A percentile compares a stretch with the other conserved stretches of the same genome.
phyloP scores from a whole-genome alignment of 1,284 basidiomycete species.

The Polyporus tsugae region DNA sequence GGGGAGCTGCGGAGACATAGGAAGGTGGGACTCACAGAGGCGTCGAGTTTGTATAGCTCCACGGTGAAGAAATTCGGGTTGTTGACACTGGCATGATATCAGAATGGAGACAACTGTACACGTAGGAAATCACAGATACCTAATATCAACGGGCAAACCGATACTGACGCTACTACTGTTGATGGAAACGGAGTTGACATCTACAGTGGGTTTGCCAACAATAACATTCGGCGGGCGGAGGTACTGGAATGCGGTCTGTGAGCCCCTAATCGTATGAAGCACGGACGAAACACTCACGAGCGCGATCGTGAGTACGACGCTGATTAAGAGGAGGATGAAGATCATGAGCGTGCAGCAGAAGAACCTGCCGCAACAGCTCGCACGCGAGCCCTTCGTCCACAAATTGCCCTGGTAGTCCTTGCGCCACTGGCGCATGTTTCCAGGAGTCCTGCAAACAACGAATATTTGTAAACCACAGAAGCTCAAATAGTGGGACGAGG shows the following conservation, averaged over 20 bases:
- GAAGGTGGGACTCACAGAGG: constrained; percentile 54
- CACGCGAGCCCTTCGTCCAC: constrained; percentile 69
- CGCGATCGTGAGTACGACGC: constrained; percentile 75
- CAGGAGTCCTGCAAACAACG: constrained; percentile 33
- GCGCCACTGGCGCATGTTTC: constrained; percentile 53
- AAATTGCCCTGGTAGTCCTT: constrained; percentile 63
- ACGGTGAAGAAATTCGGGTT: constrained; percentile 91
- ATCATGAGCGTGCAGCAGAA: constrained; percentile 77
- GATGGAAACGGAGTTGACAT: constrained; percentile 46
- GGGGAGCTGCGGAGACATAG: neutral
- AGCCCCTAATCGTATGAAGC: neutral
- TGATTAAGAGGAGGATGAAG: constrained; percentile 68
- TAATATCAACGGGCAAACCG: constrained; percentile 73
- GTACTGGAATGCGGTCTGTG: constrained; percentile 58
- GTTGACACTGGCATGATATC: constrained; percentile 59
- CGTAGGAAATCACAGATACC: constrained; percentile 38
- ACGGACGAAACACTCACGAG: constrained; percentile 58
- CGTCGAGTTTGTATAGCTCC: constrained; percentile 73
- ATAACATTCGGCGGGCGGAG: constrained; percentile 78
- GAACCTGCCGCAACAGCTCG: constrained; percentile 67
- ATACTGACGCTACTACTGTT: constrained; percentile 60
- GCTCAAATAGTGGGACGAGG: neutral
- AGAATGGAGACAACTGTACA: neutral
- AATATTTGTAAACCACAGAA: neutral
- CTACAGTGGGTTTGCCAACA: constrained; percentile 61